Percentiles rank a stretch among this genome's conserved stretches.
These are phyloP conservation scores for Fusarium vanettenii DNA, from an alignment of 2,329 filamentous ascomycete genomes.

Conservation along the genomic window DNA sequence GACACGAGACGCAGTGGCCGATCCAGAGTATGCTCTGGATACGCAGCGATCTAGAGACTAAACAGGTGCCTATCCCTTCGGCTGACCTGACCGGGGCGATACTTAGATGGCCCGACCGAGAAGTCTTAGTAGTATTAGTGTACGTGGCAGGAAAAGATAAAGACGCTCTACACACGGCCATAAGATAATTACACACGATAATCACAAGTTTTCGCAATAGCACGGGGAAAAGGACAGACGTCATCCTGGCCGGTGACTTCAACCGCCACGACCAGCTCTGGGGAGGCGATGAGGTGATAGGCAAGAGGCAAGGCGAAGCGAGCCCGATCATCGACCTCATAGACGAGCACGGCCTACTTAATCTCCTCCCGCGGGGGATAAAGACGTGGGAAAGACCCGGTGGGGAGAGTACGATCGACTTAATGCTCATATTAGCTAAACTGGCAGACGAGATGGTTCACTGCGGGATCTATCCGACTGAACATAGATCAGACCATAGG, in stretches of 20 bases:
- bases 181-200: not conserved
- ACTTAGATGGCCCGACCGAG: not conserved
- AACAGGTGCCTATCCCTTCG: not conserved
- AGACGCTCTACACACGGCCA: not conserved
- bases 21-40: not conserved
- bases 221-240: not conserved
- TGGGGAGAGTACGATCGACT: slow-evolving; percentile 39
- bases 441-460: slow-evolving; percentile 12
- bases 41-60: not conserved
- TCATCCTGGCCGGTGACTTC: not conserved
- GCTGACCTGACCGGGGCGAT: not conserved
- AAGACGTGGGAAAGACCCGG: slow-evolving; percentile 48
- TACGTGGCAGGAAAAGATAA: not conserved
- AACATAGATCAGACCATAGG: slow-evolving; percentile 42
- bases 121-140: not conserved
- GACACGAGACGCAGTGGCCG: not conserved
- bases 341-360: slow-evolving; percentile 45
- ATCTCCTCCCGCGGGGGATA: slow-evolving; percentile 49
- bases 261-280: slow-evolving; percentile 26
- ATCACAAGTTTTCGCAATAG: not conserved
- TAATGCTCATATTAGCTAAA: slow-evolving; percentile 39
- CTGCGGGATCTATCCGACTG: not conserved
- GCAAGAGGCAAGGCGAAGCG: slow-evolving; percentile 49
- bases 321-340: slow-evolving; percentile 51
- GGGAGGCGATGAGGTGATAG: slow-evolving; percentile 30